Conservation (phyloP, 495 filamentous ascomycete genomes). For the Penicillium cinerascens region DNA sequence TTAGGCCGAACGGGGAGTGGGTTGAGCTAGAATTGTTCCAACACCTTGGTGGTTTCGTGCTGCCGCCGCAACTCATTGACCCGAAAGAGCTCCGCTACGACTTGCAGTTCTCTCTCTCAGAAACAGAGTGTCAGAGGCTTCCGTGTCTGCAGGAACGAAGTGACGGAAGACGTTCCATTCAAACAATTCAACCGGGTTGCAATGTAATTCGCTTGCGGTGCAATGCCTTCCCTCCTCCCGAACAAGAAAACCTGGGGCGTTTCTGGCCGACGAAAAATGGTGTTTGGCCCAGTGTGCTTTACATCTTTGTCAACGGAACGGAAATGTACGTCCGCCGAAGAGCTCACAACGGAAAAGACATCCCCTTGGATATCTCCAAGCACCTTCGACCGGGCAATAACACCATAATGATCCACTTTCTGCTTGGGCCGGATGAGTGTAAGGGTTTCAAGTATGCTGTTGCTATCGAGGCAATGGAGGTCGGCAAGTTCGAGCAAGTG, state of each 20-base stretch:
- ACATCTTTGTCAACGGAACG: conserved; percentile 61
- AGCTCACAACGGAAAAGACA: conserved; percentile 66
- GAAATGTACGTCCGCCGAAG: conserved; percentile 60
- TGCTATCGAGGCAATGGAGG: conserved; percentile 60
- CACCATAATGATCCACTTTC: conserved; percentile 50
- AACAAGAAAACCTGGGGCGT: conserved; percentile 22
- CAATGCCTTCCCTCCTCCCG: conserved; percentile 24
- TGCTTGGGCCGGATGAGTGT: conserved; percentile 36
- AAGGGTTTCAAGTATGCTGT: conserved; percentile 44
- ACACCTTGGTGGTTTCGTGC: conserved; percentile 40
- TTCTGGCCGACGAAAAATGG: conserved; percentile 62
- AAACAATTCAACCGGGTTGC: conserved; percentile 28
- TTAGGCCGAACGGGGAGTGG: conserved; percentile 7
- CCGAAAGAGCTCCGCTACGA: conserved; percentile 16
- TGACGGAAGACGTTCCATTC: conserved; percentile 10
- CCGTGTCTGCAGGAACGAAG: conserved; percentile 10
- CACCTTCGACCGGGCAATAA: conserved; percentile 54
- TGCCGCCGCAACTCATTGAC: conserved; percentile 36
- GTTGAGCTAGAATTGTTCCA: conserved; percentile 37
- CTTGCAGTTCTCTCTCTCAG: conserved; percentile 29
- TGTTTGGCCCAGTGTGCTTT: conserved; percentile 69
- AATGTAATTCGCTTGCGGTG: conserved; percentile 43
- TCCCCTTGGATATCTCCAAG: conserved; percentile 68
- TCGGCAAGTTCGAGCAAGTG: conserved; percentile 49
- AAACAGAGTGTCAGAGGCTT: conserved; percentile 13